Evolutionary conservation across 108 stramenopile genomes (phyloP).

Genomic region (Aureococcus anophagefferens): DNA sequence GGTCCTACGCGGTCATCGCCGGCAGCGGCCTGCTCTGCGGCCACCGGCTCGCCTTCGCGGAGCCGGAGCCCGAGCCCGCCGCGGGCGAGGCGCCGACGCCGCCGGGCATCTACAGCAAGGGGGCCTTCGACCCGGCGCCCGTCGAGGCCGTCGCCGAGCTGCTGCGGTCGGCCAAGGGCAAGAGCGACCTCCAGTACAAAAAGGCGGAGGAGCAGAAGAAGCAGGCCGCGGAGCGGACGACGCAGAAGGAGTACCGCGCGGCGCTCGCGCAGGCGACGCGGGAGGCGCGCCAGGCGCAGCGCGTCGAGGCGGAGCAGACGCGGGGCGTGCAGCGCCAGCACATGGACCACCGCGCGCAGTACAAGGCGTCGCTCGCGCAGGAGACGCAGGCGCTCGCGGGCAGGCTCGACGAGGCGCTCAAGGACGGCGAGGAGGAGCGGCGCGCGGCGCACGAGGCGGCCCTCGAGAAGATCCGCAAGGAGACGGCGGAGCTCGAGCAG

Average conservation of each 20-base stretch:
- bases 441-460: conserved; percentile 90
- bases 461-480: conserved; percentile 86
- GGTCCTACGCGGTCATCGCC: too few species aligned
- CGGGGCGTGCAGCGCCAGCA: neutral
- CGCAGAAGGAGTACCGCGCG: neutral
- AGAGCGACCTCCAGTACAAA: neutral
- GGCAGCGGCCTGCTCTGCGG: too few species aligned
- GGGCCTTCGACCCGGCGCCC: neutral
- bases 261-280: neutral
- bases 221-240: neutral
- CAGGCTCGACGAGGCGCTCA: neutral
- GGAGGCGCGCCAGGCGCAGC: neutral
- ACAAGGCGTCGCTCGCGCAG: neutral
- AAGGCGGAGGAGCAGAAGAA: neutral
- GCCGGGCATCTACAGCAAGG: neutral
- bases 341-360: neutral
- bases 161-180: neutral
- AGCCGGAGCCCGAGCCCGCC: too few species aligned
- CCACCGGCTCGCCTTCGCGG: too few species aligned
- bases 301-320: neutral
- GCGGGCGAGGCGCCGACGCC: too few species aligned
- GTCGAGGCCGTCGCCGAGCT: neutral
- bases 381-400: neutral
- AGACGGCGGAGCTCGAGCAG: conserved; percentile 95
- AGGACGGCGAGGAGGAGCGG: neutral